Evolutionary conservation across 371 early-diverging fungal species (phyloP), one percentile per base, ranked within the genome.

Genomic region (Thermomucor indicae-seudaticae): DNA sequence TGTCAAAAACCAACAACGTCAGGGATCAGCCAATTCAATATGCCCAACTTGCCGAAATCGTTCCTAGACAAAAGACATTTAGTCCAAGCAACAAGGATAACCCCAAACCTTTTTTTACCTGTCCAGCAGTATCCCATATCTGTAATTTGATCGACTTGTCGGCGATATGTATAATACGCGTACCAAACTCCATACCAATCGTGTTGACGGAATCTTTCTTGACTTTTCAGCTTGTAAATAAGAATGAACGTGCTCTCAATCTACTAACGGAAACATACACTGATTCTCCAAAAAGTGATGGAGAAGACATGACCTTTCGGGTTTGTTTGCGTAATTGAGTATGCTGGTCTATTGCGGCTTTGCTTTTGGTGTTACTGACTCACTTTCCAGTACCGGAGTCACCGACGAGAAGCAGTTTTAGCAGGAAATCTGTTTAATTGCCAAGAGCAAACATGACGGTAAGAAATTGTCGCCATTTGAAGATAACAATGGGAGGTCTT

Each of bases 71-170:
- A 28, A 30, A 40, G 5, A 41, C 29, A 0, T 25, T 44, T 23
- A n/a, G 22, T 22, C 29, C 45, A 44, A 16, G 29, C 41, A 12
- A 27, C 27, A 32, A 10, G 32, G 7, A 10, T 45, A 16, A 47
- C 6, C 2, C 19, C 25, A 1, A 17, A 24, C 45, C 37, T 4
- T 17, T 29, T 24, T 40, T 50, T 67, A 71, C 75, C 63, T 92
- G 93, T 28, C 93, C 93, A 37, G 92, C 91, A 28, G 91, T 92
- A 54, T 88, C 91, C 91, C 91, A 91, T 49, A 92, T 84, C 61
- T 91, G 93, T 25, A 90, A 63, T 58, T 88, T 89, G 48, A 88
- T 75, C 16, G 67, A 72, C 52, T 79, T 78, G 60, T 79, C 72
- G 37, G 77, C 83, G 37, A 90, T 80, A 46, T 74, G 75, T 42